Conservation (phyloP, 495 filamentous ascomycete species). For the Aspergillus bertholletiae region DNA sequence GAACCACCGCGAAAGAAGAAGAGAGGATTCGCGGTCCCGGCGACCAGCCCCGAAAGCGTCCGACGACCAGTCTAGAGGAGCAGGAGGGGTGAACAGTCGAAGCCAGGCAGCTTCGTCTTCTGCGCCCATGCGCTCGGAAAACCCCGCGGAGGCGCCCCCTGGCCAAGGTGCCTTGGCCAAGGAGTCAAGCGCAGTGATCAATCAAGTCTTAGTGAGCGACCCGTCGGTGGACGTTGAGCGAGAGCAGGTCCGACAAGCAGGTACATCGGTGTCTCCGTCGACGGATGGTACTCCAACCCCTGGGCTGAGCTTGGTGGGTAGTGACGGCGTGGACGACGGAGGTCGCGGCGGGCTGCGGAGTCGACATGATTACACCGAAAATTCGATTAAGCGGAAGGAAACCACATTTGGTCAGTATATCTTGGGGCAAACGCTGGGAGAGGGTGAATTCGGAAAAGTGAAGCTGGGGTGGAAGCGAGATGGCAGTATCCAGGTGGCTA, state of each 20-base stretch:
- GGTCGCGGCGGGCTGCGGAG: constrained; percentile 60
- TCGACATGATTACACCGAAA: constrained; percentile 70
- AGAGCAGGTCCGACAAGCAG: constrained; percentile 66
- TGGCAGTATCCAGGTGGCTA: constrained; percentile 89
- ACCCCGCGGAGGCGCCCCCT: constrained; percentile 22
- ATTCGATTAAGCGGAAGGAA: constrained; percentile 59
- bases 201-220: constrained; percentile 73
- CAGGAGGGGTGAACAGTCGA: constrained; percentile 11
- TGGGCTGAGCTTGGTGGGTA: constrained; percentile 52
- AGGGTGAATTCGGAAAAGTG: constrained; percentile 98
- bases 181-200: constrained; percentile 58
- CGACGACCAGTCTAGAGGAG: constrained; percentile 24
- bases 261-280: constrained; percentile 53
- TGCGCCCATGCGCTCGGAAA: constrained; percentile 15
- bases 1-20: constrained; percentile 32
- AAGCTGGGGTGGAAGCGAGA: constrained; percentile 99
- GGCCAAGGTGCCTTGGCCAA: constrained; percentile 27
- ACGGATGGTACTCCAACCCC: constrained; percentile 49
- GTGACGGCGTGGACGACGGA: constrained; percentile 59
- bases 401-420: constrained; percentile 93
- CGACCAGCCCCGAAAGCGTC: constrained; percentile 24
- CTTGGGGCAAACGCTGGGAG: constrained; percentile 92
- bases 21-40: constrained; percentile 25
- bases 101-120: constrained; percentile 9
- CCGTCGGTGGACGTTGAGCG: constrained; percentile 74